Conservation (phyloP, 2,329 filamentous ascomycete species). For the Alternaria sp. region DNA sequence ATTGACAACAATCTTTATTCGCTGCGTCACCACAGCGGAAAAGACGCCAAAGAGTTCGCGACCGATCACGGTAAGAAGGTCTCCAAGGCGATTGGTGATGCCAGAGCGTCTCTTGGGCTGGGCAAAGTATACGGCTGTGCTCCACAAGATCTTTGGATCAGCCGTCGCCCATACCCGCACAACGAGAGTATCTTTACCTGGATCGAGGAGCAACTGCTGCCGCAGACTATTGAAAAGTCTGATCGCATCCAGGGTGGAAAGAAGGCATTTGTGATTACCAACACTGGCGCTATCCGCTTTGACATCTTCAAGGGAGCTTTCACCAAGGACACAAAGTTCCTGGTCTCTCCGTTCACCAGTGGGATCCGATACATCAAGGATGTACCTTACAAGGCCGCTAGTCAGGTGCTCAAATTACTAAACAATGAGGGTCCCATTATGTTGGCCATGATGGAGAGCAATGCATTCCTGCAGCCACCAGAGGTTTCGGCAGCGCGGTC, state of each 20-base stretch:
- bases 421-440: conserved; percentile 64
- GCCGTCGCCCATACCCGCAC: conserved; percentile 74
- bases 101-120: conserved; percentile 73
- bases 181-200: conserved; percentile 80
- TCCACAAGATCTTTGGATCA: conserved; percentile 82
- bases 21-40: conserved; percentile 78
- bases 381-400: conserved; percentile 79
- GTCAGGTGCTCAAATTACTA: conserved; percentile 67
- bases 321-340: conserved; percentile 84
- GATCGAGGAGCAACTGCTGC: conserved; percentile 78
- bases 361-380: conserved; percentile 77
- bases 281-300: conserved; percentile 91
- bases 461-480: conserved; percentile 52
- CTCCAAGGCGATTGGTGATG: conserved; percentile 71
- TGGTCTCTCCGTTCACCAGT: conserved; percentile 87
- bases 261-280: conserved; percentile 76
- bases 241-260: conserved; percentile 55
- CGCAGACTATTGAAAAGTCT: conserved; percentile 64
- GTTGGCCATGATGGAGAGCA: conserved; percentile 36
- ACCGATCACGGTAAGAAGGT: conserved; percentile 78
- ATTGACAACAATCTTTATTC: conserved; percentile 94
- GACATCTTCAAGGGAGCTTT: conserved; percentile 94
- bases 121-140: conserved; percentile 83
- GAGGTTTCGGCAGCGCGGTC: conserved; percentile 50
- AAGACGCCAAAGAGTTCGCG: conserved; percentile 74